Base-by-base conservation (phyloP, 371 early-diverging fungal species). In the Apophysomyces trapeziformis region DNA sequence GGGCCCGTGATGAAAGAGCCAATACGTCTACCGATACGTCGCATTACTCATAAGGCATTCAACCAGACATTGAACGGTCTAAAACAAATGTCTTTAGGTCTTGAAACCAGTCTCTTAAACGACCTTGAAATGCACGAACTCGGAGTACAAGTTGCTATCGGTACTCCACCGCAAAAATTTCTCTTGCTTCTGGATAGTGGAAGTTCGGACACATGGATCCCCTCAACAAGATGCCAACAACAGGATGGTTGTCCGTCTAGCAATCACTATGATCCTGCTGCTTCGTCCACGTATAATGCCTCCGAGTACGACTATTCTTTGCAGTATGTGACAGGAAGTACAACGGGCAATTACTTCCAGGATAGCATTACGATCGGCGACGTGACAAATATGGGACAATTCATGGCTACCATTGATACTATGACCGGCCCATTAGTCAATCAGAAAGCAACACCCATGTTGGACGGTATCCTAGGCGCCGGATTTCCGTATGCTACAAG, bases 171-270 rank as follows among this genome's bases (percentile, higher is more conserved):
- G 7, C 45, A 59, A 54, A 60, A 68, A 11, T 68, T 58, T 14
- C 26, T 47, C 0, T 36, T 68, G 54, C 35, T 68, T 1, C 63
- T 68, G 18, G 63, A 63, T 43, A 68, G 63, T 16, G 68, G 68
- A 8, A 68, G 68, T 43, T 45, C 68, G 0, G 68, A 63, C 38
- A 63, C 64, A 5, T 68, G 68, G 68, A 63, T 68, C n/a, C 38
- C 59, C 9, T 50, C 41, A 38, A n/a, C 32, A 5, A 6, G 60
- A 2, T 59, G 59, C 18, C 26, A 4, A 13, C 21, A n/a, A 38
- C 9, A 60, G 1, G 56, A 56, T 38, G 61, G 66, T 39, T 66
- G 66, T 57, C 14, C 26, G 0, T 50, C 38, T 21, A 16, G 8
- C 11, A 7, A 57, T 12, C 21, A 37, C 7, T 64, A 38, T 26